These are phyloP conservation scores for Kentomonas sorsogonicus DNA, from an alignment of 208 protist species.

Conservation along the genomic window DNA sequence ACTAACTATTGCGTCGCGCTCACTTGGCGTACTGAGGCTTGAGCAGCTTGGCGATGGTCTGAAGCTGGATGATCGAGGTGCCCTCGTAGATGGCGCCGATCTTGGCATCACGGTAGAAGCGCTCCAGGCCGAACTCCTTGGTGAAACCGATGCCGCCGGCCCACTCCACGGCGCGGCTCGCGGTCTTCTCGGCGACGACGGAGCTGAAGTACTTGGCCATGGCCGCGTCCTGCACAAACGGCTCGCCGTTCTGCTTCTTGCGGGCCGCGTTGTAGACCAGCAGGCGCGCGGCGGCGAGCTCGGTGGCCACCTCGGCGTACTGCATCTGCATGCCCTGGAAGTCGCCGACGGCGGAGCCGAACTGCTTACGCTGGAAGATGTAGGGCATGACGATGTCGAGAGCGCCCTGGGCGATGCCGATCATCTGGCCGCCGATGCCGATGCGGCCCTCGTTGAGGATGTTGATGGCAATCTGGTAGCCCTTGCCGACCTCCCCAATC, in stretches of 20 bases:
- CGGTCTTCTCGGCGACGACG: slow-evolving; percentile 75
- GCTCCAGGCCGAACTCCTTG: slow-evolving; percentile 92
- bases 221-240: slow-evolving; percentile 92
- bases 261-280: slow-evolving; percentile 92
- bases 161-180: slow-evolving; percentile 89
- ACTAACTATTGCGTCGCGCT: not conserved
- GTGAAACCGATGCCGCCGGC: slow-evolving; percentile 96
- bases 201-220: slow-evolving; percentile 94
- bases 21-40: slow-evolving; percentile 49
- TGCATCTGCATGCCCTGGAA: slow-evolving; percentile 95
- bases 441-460: slow-evolving; percentile 94
- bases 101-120: slow-evolving; percentile 93
- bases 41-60: slow-evolving; percentile 92
- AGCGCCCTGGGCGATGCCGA: slow-evolving; percentile 86
- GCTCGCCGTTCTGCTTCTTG: slow-evolving; percentile 73
- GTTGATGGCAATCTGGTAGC: slow-evolving; percentile 94
- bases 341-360: slow-evolving; percentile 80
- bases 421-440: slow-evolving; percentile 93
- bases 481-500: slow-evolving; percentile 87
- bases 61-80: slow-evolving; percentile 94
- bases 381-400: slow-evolving; percentile 80
- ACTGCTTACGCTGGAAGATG: slow-evolving; percentile 91
- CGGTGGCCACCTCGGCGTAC: slow-evolving; percentile 65
- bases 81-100: slow-evolving; percentile 93
- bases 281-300: slow-evolving; percentile 77